Conservation (phyloP, 345 rosid species). For the Linum trigynum region DNA sequence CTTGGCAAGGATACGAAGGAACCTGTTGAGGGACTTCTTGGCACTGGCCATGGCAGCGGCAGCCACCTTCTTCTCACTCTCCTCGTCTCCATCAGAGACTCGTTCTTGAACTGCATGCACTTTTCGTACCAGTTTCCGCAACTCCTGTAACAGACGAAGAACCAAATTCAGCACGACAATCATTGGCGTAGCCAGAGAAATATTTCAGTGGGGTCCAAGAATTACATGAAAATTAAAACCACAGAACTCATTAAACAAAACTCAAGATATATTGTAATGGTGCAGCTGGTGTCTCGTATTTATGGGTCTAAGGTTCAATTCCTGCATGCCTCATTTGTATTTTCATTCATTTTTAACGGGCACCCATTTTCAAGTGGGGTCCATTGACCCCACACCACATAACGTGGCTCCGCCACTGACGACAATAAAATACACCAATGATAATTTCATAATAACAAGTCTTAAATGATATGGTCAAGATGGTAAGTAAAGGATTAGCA, state of each 20-base stretch:
- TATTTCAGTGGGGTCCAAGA: no score
- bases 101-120: constrained; percentile 45
- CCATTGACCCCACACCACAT: no score
- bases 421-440: no score
- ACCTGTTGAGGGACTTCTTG: constrained; percentile 45
- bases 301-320: no score
- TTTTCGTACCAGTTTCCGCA: constrained; percentile 64
- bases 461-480: not conserved
- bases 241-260: no score
- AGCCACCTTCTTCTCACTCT: constrained; percentile 26
- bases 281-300: no score
- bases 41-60: constrained; percentile 28
- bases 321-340: no score
- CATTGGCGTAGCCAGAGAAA: not conserved
- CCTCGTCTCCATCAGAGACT: constrained; percentile 18
- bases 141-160: constrained; percentile 36
- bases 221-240: no score
- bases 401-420: no score
- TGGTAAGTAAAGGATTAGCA: not conserved
- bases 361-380: no score
- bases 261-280: no score
- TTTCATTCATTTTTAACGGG: no score
- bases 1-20: constrained; percentile 46
- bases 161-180: not conserved
- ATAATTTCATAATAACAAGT: not conserved